Percentiles rank a stretch among this genome's conserved stretches.
Conservation (phyloP, 192 early-diverging fungal species). For the Ambispora gerdemannii region DNA sequence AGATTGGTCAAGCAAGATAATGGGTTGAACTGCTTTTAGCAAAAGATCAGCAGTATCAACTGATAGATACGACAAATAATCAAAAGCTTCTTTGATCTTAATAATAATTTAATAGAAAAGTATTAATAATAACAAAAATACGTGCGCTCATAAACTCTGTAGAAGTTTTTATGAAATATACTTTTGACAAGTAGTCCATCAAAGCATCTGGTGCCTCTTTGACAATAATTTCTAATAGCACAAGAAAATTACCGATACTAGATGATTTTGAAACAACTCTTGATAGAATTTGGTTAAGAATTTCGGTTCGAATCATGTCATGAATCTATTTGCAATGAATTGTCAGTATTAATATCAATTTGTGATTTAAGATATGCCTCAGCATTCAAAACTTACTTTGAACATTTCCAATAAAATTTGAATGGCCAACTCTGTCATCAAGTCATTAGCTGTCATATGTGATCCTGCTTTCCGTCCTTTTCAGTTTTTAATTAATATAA, state of each 20-base stretch:
- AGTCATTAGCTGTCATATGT: conserved; percentile 39
- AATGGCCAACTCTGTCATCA: conserved; percentile 41
- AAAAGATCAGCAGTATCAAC: conserved; percentile 48
- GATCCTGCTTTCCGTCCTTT: conserved; percentile 21
- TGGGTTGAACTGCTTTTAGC: conserved; percentile 52
- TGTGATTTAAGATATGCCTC: background rate
- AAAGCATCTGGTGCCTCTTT: conserved; percentile 41
- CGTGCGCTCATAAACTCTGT: background rate
- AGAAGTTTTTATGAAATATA: conserved; percentile 8
- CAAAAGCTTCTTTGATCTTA: conserved; percentile 63
- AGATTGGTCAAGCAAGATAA: conserved; percentile 49
- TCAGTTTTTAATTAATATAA: conserved; percentile 1
- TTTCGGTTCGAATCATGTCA: conserved; percentile 62
- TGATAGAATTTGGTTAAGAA: conserved; percentile 66
- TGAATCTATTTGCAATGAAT: conserved; percentile 46
- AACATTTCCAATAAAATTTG: conserved; percentile 48
- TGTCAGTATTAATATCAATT: background rate
- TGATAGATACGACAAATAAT: conserved; percentile 61
- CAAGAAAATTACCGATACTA: conserved; percentile 45
- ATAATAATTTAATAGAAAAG: background rate
- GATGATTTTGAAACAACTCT: conserved; percentile 50
- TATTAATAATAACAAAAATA: background rate
- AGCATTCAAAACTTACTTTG: no score
- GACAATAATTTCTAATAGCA: conserved; percentile 46
- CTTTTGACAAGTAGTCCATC: conserved; percentile 36